A percentile compares a stretch with the other conserved stretches of the same genome.
Evolutionary conservation across 1,139 yeast genomes (phyloP).

Genomic region (Lodderomyces theae): DNA sequence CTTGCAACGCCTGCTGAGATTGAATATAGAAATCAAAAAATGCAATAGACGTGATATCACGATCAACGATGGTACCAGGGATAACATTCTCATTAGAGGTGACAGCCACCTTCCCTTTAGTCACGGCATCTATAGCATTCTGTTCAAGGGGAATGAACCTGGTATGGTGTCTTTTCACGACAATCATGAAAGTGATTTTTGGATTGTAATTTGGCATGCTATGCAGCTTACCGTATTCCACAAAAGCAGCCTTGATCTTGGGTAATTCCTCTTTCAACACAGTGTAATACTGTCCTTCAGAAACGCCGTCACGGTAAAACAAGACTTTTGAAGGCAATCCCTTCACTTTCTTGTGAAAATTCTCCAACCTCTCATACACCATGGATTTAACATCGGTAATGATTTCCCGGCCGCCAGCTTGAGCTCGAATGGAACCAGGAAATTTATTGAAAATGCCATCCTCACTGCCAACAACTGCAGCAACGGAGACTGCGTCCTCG

Average conservation of each 20-base stretch:
- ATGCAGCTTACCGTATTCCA: conserved; percentile 12
- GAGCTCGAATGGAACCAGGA: conserved; percentile 15
- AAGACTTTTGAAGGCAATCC: conserved; percentile 13
- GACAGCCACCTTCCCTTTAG: conserved; percentile 13
- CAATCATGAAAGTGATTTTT: conserved; percentile 14
- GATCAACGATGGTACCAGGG: conserved; percentile 15
- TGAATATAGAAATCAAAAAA: conserved; percentile 16
- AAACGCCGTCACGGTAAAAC: conserved; percentile 17
- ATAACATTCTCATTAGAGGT: conserved; percentile 14
- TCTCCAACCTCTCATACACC: conserved; percentile 14
- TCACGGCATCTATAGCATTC: conserved; percentile 9
- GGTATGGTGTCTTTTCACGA: conserved; percentile 16
- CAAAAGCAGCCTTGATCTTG: conserved; percentile 12
- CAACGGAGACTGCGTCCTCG: conserved; percentile 13
- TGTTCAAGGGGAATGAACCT: conserved; percentile 15
- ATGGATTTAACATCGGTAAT: conserved; percentile 12
- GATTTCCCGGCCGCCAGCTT: conserved; percentile 15
- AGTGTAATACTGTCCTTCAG: conserved; percentile 16
- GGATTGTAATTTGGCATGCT: conserved; percentile 10
- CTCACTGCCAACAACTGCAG: conserved; percentile 16
- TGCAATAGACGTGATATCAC: conserved; percentile 13
- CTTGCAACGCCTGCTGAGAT: conserved; percentile 16
- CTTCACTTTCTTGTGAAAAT: conserved; percentile 12
- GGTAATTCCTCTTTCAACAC: conserved; percentile 14
- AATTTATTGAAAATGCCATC: conserved; percentile 15